Evolutionary conservation across 2,329 filamentous ascomycete genomes (phyloP).

Genomic region (Aspergillus sp.): DNA sequence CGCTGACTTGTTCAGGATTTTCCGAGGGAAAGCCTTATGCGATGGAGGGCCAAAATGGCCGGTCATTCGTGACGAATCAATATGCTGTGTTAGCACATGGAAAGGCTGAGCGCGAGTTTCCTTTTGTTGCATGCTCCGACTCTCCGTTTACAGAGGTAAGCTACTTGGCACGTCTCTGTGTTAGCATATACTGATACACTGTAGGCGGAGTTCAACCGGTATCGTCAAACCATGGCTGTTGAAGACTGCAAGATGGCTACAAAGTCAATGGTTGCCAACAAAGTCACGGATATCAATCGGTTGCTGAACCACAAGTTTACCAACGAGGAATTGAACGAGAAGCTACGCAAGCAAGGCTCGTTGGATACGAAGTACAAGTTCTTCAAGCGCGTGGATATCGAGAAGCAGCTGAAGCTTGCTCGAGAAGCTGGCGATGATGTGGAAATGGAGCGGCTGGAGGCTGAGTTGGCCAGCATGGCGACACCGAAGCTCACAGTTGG

Average conservation of each 20-base stretch:
- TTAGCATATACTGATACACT: not conserved
- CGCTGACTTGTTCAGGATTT: constrained; percentile 60
- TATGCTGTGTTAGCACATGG: constrained; percentile 82
- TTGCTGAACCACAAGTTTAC: constrained; percentile 81
- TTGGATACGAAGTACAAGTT: constrained; percentile 68
- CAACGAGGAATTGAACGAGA: constrained; percentile 76
- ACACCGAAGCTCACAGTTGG: constrained; percentile 72
- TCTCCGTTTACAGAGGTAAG: constrained; percentile 77
- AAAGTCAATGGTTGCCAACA: constrained; percentile 67
- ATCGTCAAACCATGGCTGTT: constrained; percentile 70
- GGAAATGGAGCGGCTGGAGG: constrained; percentile 51
- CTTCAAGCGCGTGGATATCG: constrained; percentile 67
- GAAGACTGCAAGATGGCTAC: constrained; percentile 75
- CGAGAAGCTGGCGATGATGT: constrained; percentile 64
- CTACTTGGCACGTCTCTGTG: constrained; percentile 1
- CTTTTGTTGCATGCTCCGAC: constrained; percentile 89
- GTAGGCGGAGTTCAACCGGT: constrained; percentile 77
- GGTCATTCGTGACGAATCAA: constrained; percentile 78
- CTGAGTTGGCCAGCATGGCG: constrained; percentile 49
- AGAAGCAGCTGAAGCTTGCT: constrained; percentile 67
- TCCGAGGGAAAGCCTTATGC: constrained; percentile 78
- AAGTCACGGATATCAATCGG: constrained; percentile 77
- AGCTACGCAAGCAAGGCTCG: constrained; percentile 70
- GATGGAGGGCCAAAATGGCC: constrained; percentile 72
- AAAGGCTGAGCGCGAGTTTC: constrained; percentile 79